A percentile compares a stretch with the other conserved stretches of the same genome.
These are phyloP conservation scores for Ceratobasidium sp. DNA, from an alignment of 1,284 basidiomycete genomes.

Conservation along the genomic window DNA sequence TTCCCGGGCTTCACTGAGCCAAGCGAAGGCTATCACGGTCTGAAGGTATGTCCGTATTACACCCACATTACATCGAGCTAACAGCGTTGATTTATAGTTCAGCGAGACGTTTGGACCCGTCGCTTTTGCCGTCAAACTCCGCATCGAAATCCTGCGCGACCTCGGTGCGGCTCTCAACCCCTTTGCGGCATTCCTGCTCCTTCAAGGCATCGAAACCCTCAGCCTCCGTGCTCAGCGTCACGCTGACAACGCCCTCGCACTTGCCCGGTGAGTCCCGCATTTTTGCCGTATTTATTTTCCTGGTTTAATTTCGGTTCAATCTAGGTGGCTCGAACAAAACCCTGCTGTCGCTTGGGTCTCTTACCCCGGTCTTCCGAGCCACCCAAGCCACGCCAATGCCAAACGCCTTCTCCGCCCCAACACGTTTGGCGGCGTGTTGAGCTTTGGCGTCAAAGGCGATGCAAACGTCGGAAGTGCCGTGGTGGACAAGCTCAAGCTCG, in stretches of 20 bases:
- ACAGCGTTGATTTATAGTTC: conserved; percentile 62
- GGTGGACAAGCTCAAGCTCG: conserved; percentile 80
- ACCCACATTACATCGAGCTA: not conserved
- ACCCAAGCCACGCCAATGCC: conserved; percentile 72
- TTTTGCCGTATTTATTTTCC: not conserved
- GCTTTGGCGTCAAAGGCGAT: conserved; percentile 82
- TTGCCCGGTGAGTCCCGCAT: conserved; percentile 65
- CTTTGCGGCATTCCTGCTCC: conserved; percentile 83
- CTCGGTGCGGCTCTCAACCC: conserved; percentile 81
- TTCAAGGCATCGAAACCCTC: conserved; percentile 89
- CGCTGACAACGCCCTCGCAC: conserved; percentile 75
- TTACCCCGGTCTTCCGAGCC: conserved; percentile 77
- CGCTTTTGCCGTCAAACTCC: conserved; percentile 79
- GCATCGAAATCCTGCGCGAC: conserved; percentile 81
- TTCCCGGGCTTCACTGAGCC: conserved; percentile 88
- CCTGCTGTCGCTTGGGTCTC: conserved; percentile 82
- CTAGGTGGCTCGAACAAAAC: conserved; percentile 74
- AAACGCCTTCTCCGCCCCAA: conserved; percentile 68
- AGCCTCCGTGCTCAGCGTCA: conserved; percentile 82
- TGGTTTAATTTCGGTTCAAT: conserved; percentile 53
- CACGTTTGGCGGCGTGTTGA: conserved; percentile 80
- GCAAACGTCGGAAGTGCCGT: conserved; percentile 68
- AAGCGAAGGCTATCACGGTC: conserved; percentile 84
- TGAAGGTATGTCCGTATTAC: conserved; percentile 48
- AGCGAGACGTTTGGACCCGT: conserved; percentile 78